Evolutionary conservation across 495 filamentous ascomycete species (phyloP), one percentile per base, ranked within the genome.

Genomic region (Filosporella fistucella): DNA sequence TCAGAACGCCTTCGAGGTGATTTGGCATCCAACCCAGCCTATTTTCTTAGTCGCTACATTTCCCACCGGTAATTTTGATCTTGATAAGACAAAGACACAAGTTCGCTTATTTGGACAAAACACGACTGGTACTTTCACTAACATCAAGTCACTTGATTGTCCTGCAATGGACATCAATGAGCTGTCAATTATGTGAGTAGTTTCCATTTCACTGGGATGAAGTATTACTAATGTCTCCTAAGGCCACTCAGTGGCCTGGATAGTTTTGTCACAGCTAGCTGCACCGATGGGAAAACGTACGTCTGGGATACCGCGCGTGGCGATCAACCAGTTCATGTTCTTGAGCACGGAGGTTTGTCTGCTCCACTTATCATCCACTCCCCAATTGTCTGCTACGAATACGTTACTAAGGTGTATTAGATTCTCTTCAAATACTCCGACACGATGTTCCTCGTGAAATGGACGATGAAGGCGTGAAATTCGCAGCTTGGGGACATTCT

Each of bases 141-240:
- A 44, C 17, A 52, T 39, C 20, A 64, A 69, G 38, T 64, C 65
- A 1, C 57, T 82, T 1, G 84, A 94, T 48, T 96, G 88, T 57
- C 68, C 77, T 14, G 91, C 93, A 0, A 53, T 76, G 0, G 93
- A 98, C 61, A 89, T 97, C 57, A 96, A 96, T 55, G 88, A 90
- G 55, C 71, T 96, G 4, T 80, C 82, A 0, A 68, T 82, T 16
- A 72, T 72, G 76, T 77, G 65, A 52, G 64, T 33, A 30, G 1
- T 12, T 24, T 20, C 9, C 16, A 7, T 23, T 40, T 35, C n/a
- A 29, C 11, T 25, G 14, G 23, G 36, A 4, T 49, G 68, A 65
- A 0, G 52, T 64, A 41, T 59, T 70, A 41, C 40, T 74, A 33
- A 69, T 74, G 33, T 5, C 7, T 26, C 47, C 40, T 14, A 20